Evolutionary conservation across 495 filamentous ascomycete species (phyloP).

Genomic region (Jackrogersella multiformis): DNA sequence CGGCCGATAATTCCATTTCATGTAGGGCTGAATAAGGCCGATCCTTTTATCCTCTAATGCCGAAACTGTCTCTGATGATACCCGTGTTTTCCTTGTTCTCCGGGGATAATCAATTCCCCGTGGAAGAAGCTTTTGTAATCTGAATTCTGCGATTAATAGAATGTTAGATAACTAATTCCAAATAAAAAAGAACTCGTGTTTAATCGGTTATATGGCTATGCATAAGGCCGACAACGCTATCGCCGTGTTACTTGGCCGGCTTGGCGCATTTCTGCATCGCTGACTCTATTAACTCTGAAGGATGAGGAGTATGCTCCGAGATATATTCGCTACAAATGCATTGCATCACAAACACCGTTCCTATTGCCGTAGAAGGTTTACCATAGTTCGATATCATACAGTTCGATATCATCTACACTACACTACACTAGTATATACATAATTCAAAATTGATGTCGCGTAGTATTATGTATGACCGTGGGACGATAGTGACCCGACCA

Average conservation of each 20-base stretch:
- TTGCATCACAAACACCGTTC: conserved; percentile 10
- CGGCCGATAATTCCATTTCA: conserved; percentile 5
- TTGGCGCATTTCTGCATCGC: conserved; percentile 6
- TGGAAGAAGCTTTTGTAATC: not conserved
- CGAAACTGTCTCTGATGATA: conserved; percentile 1
- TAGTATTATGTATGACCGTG: conserved; percentile 28
- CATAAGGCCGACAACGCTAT: conserved; percentile 11
- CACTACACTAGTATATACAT: conserved; percentile 6
- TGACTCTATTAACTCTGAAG: conserved; percentile 2
- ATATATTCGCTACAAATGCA: conserved; percentile 17
- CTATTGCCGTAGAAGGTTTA: not conserved
- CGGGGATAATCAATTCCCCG: conserved; percentile 17
- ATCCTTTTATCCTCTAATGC: conserved; percentile 5
- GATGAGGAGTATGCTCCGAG: conserved; percentile 7
- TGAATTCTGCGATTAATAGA: not conserved
- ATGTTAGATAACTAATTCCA: not conserved
- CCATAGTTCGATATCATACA: too few relatives aligned
- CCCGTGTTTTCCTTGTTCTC: not conserved
- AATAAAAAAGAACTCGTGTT: conserved; percentile 1
- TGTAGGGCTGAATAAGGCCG: conserved; percentile 35
- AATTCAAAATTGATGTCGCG: conserved; percentile 16
- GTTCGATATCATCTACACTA: too few relatives aligned
- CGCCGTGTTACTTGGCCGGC: not conserved
- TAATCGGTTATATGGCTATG: conserved; percentile 1
- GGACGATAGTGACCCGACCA: conserved; percentile 38